Percentiles rank a stretch among this genome's conserved stretches.
Evolutionary conservation across 148 eudicot genomes (phyloP).

Genomic region (Persicaria maculosa): DNA sequence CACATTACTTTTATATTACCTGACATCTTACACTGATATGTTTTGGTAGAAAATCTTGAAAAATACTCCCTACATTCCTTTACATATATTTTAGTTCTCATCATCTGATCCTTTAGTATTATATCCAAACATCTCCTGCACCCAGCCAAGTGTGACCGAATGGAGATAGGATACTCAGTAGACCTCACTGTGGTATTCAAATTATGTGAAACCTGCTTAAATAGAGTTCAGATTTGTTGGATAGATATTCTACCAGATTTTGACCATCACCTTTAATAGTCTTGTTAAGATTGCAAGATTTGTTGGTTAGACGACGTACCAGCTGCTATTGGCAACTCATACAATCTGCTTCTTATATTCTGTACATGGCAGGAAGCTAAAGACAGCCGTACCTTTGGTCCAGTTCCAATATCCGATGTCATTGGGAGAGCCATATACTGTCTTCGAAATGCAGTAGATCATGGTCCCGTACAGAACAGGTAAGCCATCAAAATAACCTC

Average conservation of each 20-base stretch:
- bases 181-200: neutral
- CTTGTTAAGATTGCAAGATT: no score
- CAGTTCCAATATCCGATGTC: slow-evolving; percentile 59
- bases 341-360: neutral
- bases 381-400: slow-evolving; percentile 86
- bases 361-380: slow-evolving; percentile 61
- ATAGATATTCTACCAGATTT: neutral
- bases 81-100: neutral
- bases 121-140: no score
- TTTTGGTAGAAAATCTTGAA: neutral
- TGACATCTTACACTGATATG: neutral
- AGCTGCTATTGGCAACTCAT: neutral
- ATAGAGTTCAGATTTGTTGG: neutral
- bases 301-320: neutral
- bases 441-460: slow-evolving; percentile 78
- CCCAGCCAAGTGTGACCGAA: no score
- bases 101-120: no score
- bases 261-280: no score
- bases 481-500: slow-evolving; percentile 15
- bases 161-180: no score
- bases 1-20: neutral
- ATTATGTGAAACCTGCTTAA: neutral
- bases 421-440: slow-evolving; percentile 85
- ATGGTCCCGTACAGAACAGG: slow-evolving; percentile 92
- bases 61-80: neutral